Percentiles rank a stretch among this genome's conserved stretches.
phyloP scores from a whole-genome alignment of 371 early-diverging fungal species.

The Rhizomucor miehei region DNA sequence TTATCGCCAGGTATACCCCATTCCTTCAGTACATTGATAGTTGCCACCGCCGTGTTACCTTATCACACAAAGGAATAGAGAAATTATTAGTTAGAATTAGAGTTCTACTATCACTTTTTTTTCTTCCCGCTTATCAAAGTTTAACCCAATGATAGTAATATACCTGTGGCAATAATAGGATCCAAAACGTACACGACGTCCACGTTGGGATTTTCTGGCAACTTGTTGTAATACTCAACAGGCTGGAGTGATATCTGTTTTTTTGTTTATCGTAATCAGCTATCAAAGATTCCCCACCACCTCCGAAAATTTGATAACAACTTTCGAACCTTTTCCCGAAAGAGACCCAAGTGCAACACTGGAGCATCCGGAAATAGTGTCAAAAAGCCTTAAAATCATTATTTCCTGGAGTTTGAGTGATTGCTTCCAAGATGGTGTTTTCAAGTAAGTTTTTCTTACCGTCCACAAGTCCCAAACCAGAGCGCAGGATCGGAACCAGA shows the following conservation, averaged over 20 bases:
- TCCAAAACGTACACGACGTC: slow-evolving; percentile 78
- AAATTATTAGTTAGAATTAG: neutral
- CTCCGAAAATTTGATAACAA: too few relatives aligned
- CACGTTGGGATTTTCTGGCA: slow-evolving; percentile 65
- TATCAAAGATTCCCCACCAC: neutral
- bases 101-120: neutral
- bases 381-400: slow-evolving; percentile 64
- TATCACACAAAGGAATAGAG: neutral
- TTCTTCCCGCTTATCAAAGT: neutral
- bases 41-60: slow-evolving; percentile 78
- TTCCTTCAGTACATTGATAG: slow-evolving; percentile 75
- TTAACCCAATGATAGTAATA: neutral
- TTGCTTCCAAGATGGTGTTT: too few relatives aligned
- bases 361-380: slow-evolving; percentile 70
- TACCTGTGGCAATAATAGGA: slow-evolving; percentile 83
- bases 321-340: slow-evolving; percentile 68
- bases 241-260: slow-evolving; percentile 68
- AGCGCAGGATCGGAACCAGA: slow-evolving; percentile 82
- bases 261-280: neutral
- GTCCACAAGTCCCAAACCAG: slow-evolving; percentile 73
- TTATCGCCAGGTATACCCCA: slow-evolving; percentile 68
- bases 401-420: too few relatives aligned
- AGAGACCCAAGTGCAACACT: slow-evolving; percentile 80
- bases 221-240: slow-evolving; percentile 93
- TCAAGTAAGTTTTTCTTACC: too few relatives aligned